Percentiles rank a stretch among this genome's conserved stretches.
These are phyloP conservation scores for Chaetomium olivaceum DNA, from an alignment of 2,329 filamentous ascomycete species.

Conservation along the genomic window DNA sequence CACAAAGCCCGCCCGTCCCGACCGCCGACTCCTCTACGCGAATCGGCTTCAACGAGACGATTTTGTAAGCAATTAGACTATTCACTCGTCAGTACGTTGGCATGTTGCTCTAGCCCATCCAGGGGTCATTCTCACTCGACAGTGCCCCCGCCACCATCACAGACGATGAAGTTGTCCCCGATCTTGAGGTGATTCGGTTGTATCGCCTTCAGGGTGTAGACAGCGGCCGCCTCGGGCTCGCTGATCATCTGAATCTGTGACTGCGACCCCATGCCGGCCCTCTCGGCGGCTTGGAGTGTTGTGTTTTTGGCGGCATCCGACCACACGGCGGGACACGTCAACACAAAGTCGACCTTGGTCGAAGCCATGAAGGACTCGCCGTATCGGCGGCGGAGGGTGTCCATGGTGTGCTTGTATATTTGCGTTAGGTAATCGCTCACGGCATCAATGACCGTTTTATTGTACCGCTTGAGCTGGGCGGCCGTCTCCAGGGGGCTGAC, in stretches of 20 bases:
- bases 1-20: slow-evolving; percentile 75
- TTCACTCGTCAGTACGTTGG: slow-evolving; percentile 22
- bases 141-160: slow-evolving; percentile 63
- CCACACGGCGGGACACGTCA: slow-evolving; percentile 84
- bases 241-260: slow-evolving; percentile 76
- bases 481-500: slow-evolving; percentile 76
- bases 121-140: slow-evolving; percentile 58
- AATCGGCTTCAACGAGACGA: slow-evolving; percentile 70
- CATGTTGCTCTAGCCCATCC: no score
- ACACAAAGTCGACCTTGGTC: slow-evolving; percentile 74
- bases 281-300: slow-evolving; percentile 73
- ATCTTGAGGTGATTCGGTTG: slow-evolving; percentile 72
- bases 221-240: slow-evolving; percentile 77
- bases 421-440: slow-evolving; percentile 78
- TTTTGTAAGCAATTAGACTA: slow-evolving; percentile 76
- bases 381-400: slow-evolving; percentile 71
- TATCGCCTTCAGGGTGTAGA: slow-evolving; percentile 78
- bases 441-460: slow-evolving; percentile 76
- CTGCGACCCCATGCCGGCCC: slow-evolving; percentile 73
- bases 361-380: slow-evolving; percentile 76
- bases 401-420: slow-evolving; percentile 76
- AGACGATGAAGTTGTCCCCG: slow-evolving; percentile 66
- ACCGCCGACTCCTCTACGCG: slow-evolving; percentile 77
- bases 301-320: slow-evolving; percentile 83
- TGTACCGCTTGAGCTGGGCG: slow-evolving; percentile 70